Conservation (phyloP, 2,329 filamentous ascomycete genomes). For the Dothideomycetidae sp. region DNA sequence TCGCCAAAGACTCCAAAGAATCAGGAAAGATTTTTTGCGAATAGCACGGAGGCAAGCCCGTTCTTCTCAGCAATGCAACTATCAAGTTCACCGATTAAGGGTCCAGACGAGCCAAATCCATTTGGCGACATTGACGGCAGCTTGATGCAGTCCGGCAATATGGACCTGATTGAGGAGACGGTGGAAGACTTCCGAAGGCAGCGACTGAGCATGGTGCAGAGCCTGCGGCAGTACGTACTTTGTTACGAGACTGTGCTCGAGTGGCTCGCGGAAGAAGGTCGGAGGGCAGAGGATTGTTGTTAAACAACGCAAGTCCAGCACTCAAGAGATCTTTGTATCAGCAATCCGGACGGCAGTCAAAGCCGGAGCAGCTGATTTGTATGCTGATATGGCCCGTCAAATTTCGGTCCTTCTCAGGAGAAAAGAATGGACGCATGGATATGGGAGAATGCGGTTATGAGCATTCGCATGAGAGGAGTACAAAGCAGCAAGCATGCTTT, state of each 20-base stretch:
- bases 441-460: no score
- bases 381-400: no score
- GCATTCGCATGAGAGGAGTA: no score
- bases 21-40: constrained; percentile 17
- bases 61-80: constrained; percentile 7
- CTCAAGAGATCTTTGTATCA: no score
- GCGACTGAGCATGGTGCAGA: constrained; percentile 92
- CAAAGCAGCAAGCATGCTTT: no score
- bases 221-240: constrained; percentile 78
- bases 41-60: constrained; percentile 8
- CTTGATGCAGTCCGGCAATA: constrained; percentile 55
- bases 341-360: no score
- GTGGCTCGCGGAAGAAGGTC: constrained; percentile 49
- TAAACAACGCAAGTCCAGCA: no score
- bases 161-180: constrained; percentile 72
- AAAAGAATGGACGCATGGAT: no score
- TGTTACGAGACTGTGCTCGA: constrained; percentile 93
- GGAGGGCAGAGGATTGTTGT: neutral
- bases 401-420: no score
- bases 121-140: constrained; percentile 28
- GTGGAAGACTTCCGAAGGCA: constrained; percentile 85
- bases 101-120: constrained; percentile 7
- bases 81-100: neutral
- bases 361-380: no score
- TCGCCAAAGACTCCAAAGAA: neutral